A percentile compares a stretch with the other conserved stretches of the same genome.
These are phyloP conservation scores for Mixia osmundae DNA, from an alignment of 1,284 basidiomycete genomes.

Conservation along the genomic window DNA sequence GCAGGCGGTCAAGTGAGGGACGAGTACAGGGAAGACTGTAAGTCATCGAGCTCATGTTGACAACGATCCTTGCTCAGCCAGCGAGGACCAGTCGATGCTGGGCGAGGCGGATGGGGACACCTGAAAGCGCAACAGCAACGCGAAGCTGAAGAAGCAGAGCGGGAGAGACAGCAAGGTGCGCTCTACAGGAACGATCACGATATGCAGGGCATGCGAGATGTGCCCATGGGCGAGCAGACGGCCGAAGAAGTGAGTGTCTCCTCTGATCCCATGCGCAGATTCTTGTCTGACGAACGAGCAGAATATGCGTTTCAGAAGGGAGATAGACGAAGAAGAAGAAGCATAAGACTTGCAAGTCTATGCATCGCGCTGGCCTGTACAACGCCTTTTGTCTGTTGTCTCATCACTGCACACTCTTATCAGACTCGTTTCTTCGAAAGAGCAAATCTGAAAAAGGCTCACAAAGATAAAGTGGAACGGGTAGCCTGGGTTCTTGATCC, in stretches of 20 bases:
- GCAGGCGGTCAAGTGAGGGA: slow-evolving; percentile 89
- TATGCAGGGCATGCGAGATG: slow-evolving; percentile 58
- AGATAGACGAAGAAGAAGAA: slow-evolving; percentile 19
- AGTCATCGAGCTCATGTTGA: background rate
- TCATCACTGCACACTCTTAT: too few relatives aligned
- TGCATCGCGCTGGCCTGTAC: too few relatives aligned
- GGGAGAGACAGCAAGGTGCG: slow-evolving; percentile 37
- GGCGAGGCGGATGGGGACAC: slow-evolving; percentile 63
- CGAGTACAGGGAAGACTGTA: slow-evolving; percentile 78
- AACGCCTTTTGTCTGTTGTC: too few relatives aligned
- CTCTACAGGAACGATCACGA: slow-evolving; percentile 58
- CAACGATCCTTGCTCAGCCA: background rate
- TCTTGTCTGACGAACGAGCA: slow-evolving; percentile 29
- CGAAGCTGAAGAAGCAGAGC: slow-evolving; percentile 2
- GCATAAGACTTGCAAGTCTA: too few relatives aligned
- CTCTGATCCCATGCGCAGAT: slow-evolving; percentile 15
- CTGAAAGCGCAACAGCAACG: slow-evolving; percentile 21
- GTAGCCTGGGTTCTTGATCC: slow-evolving; percentile 35
- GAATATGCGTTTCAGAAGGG: slow-evolving; percentile 22
- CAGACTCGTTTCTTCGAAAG: too few relatives aligned
- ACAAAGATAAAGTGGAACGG: slow-evolving; percentile 7
- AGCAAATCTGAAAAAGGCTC: background rate
- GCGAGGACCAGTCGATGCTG: too few relatives aligned
- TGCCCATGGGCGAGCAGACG: slow-evolving; percentile 23
- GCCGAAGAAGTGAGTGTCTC: too few relatives aligned